These are phyloP conservation scores for Candida vartiovaarae DNA, from an alignment of 805 yeast species.

Conservation along the genomic window DNA sequence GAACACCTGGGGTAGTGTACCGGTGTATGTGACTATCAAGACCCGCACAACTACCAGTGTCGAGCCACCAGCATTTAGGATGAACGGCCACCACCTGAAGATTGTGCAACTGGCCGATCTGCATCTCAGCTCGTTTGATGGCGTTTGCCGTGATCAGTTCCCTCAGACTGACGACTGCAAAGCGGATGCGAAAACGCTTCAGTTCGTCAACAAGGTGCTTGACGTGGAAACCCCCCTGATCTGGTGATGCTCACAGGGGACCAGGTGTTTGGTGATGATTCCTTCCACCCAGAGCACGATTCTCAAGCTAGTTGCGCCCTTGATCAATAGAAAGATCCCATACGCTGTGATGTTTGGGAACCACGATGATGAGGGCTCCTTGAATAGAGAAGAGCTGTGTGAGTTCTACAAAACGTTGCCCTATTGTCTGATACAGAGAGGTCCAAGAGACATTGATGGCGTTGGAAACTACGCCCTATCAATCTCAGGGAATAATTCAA, in stretches of 20 bases:
- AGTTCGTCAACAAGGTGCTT: slow-evolving; percentile 54
- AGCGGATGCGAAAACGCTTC: slow-evolving; percentile 57
- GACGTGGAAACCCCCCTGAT: slow-evolving; percentile 78
- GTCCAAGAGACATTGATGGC: slow-evolving; percentile 69
- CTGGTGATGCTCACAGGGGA: slow-evolving; percentile 87
- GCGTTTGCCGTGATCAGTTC: slow-evolving; percentile 68
- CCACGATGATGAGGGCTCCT: slow-evolving; percentile 85
- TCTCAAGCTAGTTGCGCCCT: slow-evolving; percentile 69
- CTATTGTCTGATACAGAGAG: slow-evolving; percentile 51
- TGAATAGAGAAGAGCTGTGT: slow-evolving; percentile 57
- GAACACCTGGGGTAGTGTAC: slow-evolving; percentile 7
- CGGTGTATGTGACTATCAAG: slow-evolving; percentile 19
- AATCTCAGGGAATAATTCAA: slow-evolving; percentile 31
- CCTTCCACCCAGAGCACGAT: slow-evolving; percentile 79
- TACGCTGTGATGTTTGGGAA: slow-evolving; percentile 86
- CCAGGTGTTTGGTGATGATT: slow-evolving; percentile 73
- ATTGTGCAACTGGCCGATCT: slow-evolving; percentile 87
- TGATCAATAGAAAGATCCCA: slow-evolving; percentile 63
- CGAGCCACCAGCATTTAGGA: slow-evolving; percentile 21
- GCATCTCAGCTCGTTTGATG: slow-evolving; percentile 82
- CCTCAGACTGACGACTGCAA: slow-evolving; percentile 54
- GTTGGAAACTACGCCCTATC: slow-evolving; percentile 70
- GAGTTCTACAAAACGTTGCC: slow-evolving; percentile 53
- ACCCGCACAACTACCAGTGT: slow-evolving; percentile 1
- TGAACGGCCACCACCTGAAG: slow-evolving; percentile 55